Base-by-base conservation (phyloP, 495 filamentous ascomycete species). In the Penicillium bialowiezense region DNA sequence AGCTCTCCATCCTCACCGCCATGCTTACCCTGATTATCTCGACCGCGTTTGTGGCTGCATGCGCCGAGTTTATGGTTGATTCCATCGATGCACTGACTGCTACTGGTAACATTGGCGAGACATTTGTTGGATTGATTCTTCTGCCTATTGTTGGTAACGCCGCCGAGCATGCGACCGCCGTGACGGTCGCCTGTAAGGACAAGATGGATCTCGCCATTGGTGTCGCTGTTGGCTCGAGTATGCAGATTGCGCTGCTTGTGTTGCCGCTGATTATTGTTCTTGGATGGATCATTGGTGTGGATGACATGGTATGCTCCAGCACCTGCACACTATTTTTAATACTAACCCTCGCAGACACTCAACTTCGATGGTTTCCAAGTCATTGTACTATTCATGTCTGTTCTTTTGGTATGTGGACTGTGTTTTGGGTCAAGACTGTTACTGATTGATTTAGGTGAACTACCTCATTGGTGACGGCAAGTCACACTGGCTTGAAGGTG, bases 61-160 rank as follows among this genome's bases (percentile, higher is more conserved):
- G 91, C 62, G 88, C 91, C 14, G 91, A 97, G 62, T 95, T 83
- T 63, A 90, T 97, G 82, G 90, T 95, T 17, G 73, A 82, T 47
- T 81, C 83, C 35, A 96, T 97, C 68, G 71, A 83, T 48, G 77
- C 82, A 23, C 67, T 96, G 35, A 88, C 89, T 0, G 59, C 64
- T 1, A 48, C 60, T 0, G 77, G 78, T 10, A 52, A 53, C 7
- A 74, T 93, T 39, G 84, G 81, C 13, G 73, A 84, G 38, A 89
- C 88, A 19, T 95, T 93, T 56, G 85, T 93, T 41, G 88, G 89
- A 38, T 68, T 95, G 53, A 91, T 95, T 51, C 79, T 93, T 3
- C 75, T 93, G 3, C 89, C 89, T n/a, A 91, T 95, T 52, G 89
- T 93, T 23, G 89, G 89, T 34, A 93, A 95, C 60, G 89, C 89